Conservation (phyloP, 2,329 filamentous ascomycete genomes). For the Cordyceps pruinosa region DNA sequence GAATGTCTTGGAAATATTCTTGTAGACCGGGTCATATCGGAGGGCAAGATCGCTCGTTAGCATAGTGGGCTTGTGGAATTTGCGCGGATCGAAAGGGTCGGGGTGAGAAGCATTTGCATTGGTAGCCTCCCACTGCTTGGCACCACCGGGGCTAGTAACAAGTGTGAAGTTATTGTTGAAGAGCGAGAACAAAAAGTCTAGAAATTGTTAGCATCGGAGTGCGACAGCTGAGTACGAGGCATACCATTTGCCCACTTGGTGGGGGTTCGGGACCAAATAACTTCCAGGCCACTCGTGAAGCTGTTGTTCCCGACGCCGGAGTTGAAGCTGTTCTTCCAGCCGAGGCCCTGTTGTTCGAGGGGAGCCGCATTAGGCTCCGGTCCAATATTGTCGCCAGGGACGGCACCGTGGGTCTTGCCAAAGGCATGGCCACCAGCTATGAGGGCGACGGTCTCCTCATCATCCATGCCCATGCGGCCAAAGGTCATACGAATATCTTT, state of each 20-base stretch:
- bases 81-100: slow-evolving; percentile 60
- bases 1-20: slow-evolving; percentile 68
- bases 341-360: slow-evolving; percentile 62
- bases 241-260: slow-evolving; percentile 62
- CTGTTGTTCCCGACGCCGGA: slow-evolving; percentile 62
- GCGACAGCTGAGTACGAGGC: not conserved
- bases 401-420: slow-evolving; percentile 76
- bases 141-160: slow-evolving; percentile 66
- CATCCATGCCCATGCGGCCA: slow-evolving; percentile 74
- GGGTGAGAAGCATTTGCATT: slow-evolving; percentile 61
- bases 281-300: slow-evolving; percentile 71
- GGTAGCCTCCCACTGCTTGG: slow-evolving; percentile 71
- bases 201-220: not conserved
- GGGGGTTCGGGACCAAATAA: slow-evolving; percentile 71
- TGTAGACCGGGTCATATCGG: slow-evolving; percentile 63
- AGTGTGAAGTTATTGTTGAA: slow-evolving; percentile 75
- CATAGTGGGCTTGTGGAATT: slow-evolving; percentile 70
- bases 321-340: slow-evolving; percentile 60
- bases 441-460: slow-evolving; percentile 73
- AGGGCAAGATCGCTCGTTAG: slow-evolving; percentile 68
- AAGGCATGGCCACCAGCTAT: slow-evolving; percentile 75
- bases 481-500: slow-evolving; percentile 70
- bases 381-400: slow-evolving; percentile 56
- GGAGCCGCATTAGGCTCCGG: slow-evolving; percentile 59
- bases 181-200: slow-evolving; percentile 63